These are phyloP conservation scores for Eleusine indica DNA, from an alignment of 176 grass and related monocot species.

Conservation along the genomic window DNA sequence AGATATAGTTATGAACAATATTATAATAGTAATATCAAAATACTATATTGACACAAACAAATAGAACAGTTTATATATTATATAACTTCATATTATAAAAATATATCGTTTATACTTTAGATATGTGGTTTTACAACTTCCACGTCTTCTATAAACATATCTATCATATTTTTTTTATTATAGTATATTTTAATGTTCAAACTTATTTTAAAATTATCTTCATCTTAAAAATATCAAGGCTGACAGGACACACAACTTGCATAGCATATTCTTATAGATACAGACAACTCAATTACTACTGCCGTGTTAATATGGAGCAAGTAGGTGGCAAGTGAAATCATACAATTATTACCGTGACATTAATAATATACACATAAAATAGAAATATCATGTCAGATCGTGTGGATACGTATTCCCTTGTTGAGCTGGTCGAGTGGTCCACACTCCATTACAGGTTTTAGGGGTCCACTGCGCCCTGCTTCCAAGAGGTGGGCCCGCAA, in stretches of 20 bases:
- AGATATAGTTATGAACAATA: background rate
- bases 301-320: accelerated
- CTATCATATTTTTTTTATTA: background rate
- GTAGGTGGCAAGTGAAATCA: no score
- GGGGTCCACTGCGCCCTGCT: background rate
- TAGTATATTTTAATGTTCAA: background rate
- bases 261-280: background rate
- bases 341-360: accelerated
- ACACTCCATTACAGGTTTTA: background rate
- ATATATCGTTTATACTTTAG: no score
- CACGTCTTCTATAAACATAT: background rate
- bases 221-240: accelerated
- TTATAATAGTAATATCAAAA: no score
- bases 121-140: background rate
- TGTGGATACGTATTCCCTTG: accelerated
- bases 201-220: background rate
- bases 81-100: no score
- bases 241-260: background rate
- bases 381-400: background rate
- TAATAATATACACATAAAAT: background rate
- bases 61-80: no score
- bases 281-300: background rate
- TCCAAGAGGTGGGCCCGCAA: background rate
- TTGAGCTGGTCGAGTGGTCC: background rate
- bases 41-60: no score